phyloP scores from a whole-genome alignment of 257 asterid genomes.

The Thymus mandschuricus region DNA sequence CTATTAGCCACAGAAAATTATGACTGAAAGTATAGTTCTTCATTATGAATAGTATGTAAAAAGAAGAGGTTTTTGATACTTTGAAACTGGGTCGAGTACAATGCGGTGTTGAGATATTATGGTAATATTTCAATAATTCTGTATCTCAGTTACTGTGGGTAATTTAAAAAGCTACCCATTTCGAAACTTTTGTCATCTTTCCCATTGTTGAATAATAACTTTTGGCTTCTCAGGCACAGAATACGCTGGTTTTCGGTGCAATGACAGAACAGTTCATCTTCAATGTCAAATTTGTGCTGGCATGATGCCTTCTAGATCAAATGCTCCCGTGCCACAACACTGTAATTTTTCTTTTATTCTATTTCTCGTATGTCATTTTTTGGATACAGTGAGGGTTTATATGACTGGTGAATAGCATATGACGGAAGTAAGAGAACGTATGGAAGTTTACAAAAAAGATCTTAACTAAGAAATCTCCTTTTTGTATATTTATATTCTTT shows the following conservation, averaged over 20 bases:
- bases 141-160: conserved; percentile 15
- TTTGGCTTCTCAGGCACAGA: conserved; percentile 54
- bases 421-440: conserved; percentile 14
- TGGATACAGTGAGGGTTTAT: background rate
- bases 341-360: conserved; percentile 49
- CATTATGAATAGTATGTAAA: too few relatives aligned
- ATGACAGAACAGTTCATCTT: conserved; percentile 76
- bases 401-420: conserved; percentile 2
- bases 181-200: conserved; percentile 12
- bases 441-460: background rate
- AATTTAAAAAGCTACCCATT: background rate
- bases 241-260: conserved; percentile 75
- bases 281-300: conserved; percentile 93
- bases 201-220: conserved; percentile 23
- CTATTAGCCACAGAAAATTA: background rate
- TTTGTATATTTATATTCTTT: background rate
- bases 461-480: background rate
- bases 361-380: conserved; percentile 19
- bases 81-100: conserved; percentile 5
- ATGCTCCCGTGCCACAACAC: conserved; percentile 66
- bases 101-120: conserved; percentile 15
- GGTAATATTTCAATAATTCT: conserved; percentile 8
- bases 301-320: conserved; percentile 89
- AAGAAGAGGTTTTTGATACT: background rate
- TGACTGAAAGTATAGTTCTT: too few relatives aligned